Evolutionary conservation across 2,329 filamentous ascomycete genomes (phyloP).

Genomic region (Whalleya microplaca): DNA sequence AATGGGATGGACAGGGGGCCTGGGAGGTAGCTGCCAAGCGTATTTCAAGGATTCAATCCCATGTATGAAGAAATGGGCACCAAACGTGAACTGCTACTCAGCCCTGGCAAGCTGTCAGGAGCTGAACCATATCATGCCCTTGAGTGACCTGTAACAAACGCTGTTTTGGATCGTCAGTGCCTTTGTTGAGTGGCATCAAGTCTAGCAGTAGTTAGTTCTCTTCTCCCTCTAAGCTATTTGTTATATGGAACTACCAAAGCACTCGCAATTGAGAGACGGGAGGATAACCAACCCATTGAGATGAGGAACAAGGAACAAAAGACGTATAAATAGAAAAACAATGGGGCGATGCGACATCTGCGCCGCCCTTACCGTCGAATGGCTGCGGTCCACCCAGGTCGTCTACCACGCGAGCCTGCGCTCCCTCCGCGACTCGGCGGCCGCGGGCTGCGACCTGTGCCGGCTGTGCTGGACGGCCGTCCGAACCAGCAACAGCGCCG

Average conservation of each 20-base stretch:
- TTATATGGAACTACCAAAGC: neutral
- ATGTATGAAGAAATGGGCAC: neutral
- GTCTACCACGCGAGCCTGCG: conserved; percentile 17
- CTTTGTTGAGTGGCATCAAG: neutral
- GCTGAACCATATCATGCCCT: no score
- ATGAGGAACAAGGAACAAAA: neutral
- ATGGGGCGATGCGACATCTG: conserved; percentile 16
- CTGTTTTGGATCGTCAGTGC: neutral
- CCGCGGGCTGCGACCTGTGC: conserved; percentile 16
- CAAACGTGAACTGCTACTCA: no score
- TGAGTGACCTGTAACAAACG: neutral
- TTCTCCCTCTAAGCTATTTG: neutral
- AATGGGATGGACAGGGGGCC: no score
- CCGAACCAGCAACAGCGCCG: neutral
- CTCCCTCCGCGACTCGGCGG: conserved; percentile 18
- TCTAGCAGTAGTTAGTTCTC: neutral
- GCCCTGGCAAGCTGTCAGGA: no score
- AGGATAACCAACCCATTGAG: neutral
- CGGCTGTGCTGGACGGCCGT: conserved; percentile 12
- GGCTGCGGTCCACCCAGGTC: conserved; percentile 1
- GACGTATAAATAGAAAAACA: neutral
- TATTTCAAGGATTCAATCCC: neutral
- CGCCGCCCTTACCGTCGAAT: conserved; percentile 12
- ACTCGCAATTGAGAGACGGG: neutral
- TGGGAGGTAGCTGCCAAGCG: no score